Percentiles rank a stretch among this genome's conserved stretches.
Conservation (phyloP, 2,329 filamentous ascomycete genomes). For the Colletotrichum australisinense region DNA sequence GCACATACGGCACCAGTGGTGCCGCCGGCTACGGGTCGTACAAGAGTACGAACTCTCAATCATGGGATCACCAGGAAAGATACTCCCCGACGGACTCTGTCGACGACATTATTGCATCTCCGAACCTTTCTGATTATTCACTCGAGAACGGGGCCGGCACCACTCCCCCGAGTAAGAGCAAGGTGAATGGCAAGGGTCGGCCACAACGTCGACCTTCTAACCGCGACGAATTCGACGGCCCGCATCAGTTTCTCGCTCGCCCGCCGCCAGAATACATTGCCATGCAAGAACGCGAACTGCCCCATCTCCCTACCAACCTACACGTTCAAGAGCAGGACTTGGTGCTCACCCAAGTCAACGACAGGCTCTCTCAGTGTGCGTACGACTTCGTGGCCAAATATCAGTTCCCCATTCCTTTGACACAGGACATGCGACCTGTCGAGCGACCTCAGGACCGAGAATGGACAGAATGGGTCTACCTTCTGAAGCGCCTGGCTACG, state of each 20-base stretch:
- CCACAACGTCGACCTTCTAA: constrained; percentile 79
- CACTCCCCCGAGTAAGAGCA: constrained; percentile 56
- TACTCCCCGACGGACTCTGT: constrained; percentile 69
- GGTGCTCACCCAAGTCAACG: constrained; percentile 84
- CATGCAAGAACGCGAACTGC: constrained; percentile 82
- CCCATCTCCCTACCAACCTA: constrained; percentile 84
- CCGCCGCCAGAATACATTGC: constrained; percentile 78
- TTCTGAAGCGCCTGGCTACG: constrained; percentile 86
- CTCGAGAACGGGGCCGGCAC: constrained; percentile 61
- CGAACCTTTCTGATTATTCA: constrained; percentile 70
- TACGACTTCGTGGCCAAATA: constrained; percentile 94
- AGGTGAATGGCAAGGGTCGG: constrained; percentile 59
- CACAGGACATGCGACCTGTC: constrained; percentile 83
- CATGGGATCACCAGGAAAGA: constrained; percentile 61
- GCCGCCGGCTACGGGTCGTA: constrained; percentile 50
- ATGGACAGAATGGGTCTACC: constrained; percentile 93
- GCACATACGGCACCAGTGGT: constrained; percentile 47
- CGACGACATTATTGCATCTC: constrained; percentile 68
- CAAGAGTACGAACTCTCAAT: constrained; percentile 52
- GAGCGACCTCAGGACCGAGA: constrained; percentile 81
- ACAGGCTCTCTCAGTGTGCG: constrained; percentile 84
- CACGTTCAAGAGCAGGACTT: constrained; percentile 87
- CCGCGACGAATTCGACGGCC: constrained; percentile 90
- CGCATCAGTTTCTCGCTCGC: constrained; percentile 82
- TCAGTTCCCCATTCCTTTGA: constrained; percentile 88